Base-by-base conservation (phyloP, 2,329 filamentous ascomycete genomes). In the Alternaria gaisen region DNA sequence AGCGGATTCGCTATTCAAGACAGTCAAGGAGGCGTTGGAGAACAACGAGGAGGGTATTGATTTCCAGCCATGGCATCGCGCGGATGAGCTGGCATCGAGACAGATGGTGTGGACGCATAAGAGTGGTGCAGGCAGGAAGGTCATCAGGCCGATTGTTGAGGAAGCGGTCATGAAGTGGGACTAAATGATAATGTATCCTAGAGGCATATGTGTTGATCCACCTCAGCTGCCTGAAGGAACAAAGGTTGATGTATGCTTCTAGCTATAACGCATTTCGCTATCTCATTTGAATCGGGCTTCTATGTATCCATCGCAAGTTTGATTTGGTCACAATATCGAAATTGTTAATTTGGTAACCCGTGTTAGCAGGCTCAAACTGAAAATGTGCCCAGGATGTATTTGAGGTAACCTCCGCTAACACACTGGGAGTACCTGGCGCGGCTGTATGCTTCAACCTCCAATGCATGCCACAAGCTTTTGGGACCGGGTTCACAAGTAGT, bases 31-130 rank as follows among this genome's bases (percentile, higher is more conserved):
- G 24, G 81, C 81, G n/a, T 71, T 83, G 42, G 81, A 82, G 71
- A 73, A 73, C 1, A 76, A 74, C 1, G 70, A 79, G 6, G 59
- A 77, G 28, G 73, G 71, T 0, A 69, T 83, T 36, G 72, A 79
- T 5, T 71, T 81, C 44, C 77, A 80, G 72, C 78, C 77, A 5
- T 83, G 82, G 82, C 77, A 83, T 66, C 68, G 79, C 5, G 80
- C 69, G 5, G 56, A 73, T 52, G 80, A 83, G 74, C 69, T 83
- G 44, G 76, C 77, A 0, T 71, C 66, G 7, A 74, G 81, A 48
- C 80, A 83, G 72, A 83, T 83, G 80, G 80, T 82, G 4, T 83
- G 81, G 81, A 79, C 75, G 20, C 80, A 83, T 53, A 69, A 69
- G 60, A 70, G 65, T 38, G 72, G 75, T 46, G 80, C 79, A 8